Evolutionary conservation across 2,329 filamentous ascomycete genomes (phyloP), one percentile per base, ranked within the genome.

Genomic region (Colletotrichum chrysophilum): DNA sequence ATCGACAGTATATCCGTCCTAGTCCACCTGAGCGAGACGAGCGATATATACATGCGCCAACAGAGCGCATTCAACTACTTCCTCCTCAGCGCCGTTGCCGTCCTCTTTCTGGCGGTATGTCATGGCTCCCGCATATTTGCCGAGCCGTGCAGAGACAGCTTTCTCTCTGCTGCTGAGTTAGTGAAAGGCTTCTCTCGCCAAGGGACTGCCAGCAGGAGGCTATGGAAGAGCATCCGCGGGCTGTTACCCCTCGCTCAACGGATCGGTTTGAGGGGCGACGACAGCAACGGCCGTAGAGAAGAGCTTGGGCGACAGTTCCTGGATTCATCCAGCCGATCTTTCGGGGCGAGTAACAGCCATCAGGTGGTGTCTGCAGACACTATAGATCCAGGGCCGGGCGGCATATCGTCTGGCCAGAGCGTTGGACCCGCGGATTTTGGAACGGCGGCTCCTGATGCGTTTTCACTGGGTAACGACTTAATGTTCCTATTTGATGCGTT

Each of bases 101-200:
- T 85, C 1, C 76, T 88, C 1, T 85, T 87, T 52, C 81, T 88
- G 0, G 88, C 87, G 0, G 86, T 88, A 0, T 83, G 87, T 8
- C 86, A 89, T 77, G 86, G 85, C 1, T 86, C 87, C 0, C 79
- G 81, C 2, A 80, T 80, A 1, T 89, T 88, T 70, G 83, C 85
- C 5, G 83, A 83, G 13, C 78, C 79, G 0, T 85, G 83, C 67
- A 79, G 82, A 7, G 80, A 81, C 34, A 82, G 78, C 7, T 85
- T 85, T 36, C 76, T 80, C 3, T 80, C 83, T 0, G 83, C 82
- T 0, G 79, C 84, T 3, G 80, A 82, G 1, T 78, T 85, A 0
- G 80, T 86, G 1, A 78, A 80, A 13, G 79, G 79, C 2, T 80
- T 85, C 9, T 85, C 84, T 1, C 78, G 80, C 0, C 77, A 84